Evolutionary conservation across 23 red algal species (phyloP).

Genomic region (Gracilaria caudata): DNA sequence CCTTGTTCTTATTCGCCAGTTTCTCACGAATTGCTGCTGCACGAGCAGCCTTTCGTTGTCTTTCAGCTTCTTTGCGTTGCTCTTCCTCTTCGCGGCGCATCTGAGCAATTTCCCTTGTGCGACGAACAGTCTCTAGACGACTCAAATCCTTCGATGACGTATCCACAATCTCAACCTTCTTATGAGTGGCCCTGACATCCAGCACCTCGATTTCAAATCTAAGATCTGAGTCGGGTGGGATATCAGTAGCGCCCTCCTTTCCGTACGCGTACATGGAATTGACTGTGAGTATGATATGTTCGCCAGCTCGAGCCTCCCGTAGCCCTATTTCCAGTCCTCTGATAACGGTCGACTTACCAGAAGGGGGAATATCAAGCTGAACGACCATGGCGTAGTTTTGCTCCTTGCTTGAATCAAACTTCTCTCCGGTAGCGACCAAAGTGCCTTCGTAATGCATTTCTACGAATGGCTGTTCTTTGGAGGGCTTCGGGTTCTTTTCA

Average conservation of each 20-base stretch:
- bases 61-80: slow-evolving; percentile 43
- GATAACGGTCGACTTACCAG: slow-evolving; percentile 45
- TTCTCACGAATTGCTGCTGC: slow-evolving; percentile 57
- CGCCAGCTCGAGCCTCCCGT: slow-evolving; percentile 46
- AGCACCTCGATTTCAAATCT: slow-evolving; percentile 62
- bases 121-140: slow-evolving; percentile 41
- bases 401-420: slow-evolving; percentile 51
- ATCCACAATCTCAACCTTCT: slow-evolving; percentile 48
- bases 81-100: slow-evolving; percentile 54
- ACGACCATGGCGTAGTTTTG: slow-evolving; percentile 63
- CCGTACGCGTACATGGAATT: slow-evolving; percentile 46
- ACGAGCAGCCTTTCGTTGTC: slow-evolving; percentile 41
- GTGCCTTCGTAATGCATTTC: slow-evolving; percentile 66
- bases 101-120: slow-evolving; percentile 47
- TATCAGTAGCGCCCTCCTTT: slow-evolving; percentile 34
- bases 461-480: slow-evolving; percentile 45
- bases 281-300: slow-evolving; percentile 30
- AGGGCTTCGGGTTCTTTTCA: slow-evolving; percentile 13
- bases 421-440: slow-evolving; percentile 35
- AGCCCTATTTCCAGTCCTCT: slow-evolving; percentile 46
- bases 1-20: slow-evolving; percentile 56
- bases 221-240: slow-evolving; percentile 52
- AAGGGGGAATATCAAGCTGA: slow-evolving; percentile 61
- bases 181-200: slow-evolving; percentile 57
- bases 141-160: slow-evolving; percentile 34